Conservation (phyloP, 116 monocot species). For the Phalaenopsis hybrid region DNA sequence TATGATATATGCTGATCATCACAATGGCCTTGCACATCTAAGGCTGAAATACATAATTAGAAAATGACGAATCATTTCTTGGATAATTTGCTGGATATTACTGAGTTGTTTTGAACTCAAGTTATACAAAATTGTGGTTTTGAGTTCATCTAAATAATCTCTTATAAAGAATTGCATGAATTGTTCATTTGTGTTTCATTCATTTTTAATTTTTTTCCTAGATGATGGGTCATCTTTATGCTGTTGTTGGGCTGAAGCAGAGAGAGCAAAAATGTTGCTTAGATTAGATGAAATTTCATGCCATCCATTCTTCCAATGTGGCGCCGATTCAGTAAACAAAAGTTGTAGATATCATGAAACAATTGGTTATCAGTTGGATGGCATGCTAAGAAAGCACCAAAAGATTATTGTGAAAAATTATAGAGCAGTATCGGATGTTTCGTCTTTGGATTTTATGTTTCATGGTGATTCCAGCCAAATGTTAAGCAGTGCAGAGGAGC, state of each 20-base stretch:
- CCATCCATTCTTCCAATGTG: conserved; percentile 12
- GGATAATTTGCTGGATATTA: too few species aligned
- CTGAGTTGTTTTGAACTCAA: too few species aligned
- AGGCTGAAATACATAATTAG: too few species aligned
- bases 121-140: not conserved
- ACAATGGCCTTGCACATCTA: too few species aligned
- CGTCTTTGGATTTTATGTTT: conserved; percentile 35
- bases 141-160: not conserved
- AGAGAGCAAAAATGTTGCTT: conserved; percentile 56
- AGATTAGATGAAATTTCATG: conserved; percentile 34
- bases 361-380: conserved; percentile 34
- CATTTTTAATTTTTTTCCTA: conserved; percentile 17
- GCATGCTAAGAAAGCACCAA: conserved; percentile 60
- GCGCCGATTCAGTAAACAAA: conserved; percentile 13
- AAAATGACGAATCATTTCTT: too few species aligned
- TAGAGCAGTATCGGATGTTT: conserved; percentile 37
- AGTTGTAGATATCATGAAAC: conserved; percentile 11
- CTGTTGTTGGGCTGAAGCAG: conserved; percentile 74
- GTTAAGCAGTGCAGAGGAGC: conserved; percentile 54
- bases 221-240: conserved; percentile 84
- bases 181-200: not conserved
- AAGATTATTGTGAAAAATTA: conserved; percentile 38
- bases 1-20: too few species aligned
- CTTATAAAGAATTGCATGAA: not conserved
- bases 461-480: conserved; percentile 33